These are phyloP conservation scores for Tolypocladium capitatum DNA, from an alignment of 2,329 filamentous ascomycete species.

Conservation along the genomic window DNA sequence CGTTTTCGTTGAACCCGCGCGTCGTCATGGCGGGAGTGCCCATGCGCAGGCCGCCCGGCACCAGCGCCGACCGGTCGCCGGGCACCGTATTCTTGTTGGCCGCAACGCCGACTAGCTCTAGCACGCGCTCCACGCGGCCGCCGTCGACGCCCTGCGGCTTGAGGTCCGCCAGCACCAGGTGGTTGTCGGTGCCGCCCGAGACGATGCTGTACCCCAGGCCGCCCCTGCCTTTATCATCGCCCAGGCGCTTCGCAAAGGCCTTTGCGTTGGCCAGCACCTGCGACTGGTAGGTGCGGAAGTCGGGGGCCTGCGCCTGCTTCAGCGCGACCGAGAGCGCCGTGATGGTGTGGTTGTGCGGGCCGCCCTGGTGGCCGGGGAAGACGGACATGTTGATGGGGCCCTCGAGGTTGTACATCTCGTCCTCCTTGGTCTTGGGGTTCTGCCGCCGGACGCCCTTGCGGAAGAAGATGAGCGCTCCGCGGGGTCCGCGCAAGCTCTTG, in stretches of 20 bases:
- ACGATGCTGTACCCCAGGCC: conserved; percentile 80
- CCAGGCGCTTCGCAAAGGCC: conserved; percentile 59
- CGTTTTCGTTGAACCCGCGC: conserved; percentile 75
- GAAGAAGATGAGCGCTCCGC: conserved; percentile 98
- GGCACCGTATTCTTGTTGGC: conserved; percentile 99
- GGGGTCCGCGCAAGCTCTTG: conserved; percentile 89
- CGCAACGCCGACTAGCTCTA: conserved; percentile 90
- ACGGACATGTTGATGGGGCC: conserved; percentile 89
- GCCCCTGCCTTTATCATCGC: conserved; percentile 57
- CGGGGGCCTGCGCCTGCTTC: conserved; percentile 78
- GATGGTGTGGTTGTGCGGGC: conserved; percentile 98
- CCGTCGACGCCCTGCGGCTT: conserved; percentile 83
- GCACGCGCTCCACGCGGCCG: conserved; percentile 74
- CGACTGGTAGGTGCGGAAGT: conserved; percentile 88
- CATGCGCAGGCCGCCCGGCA: conserved; percentile 85
- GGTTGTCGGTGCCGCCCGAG: conserved; percentile 91
- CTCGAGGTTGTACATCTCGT: conserved; percentile 83
- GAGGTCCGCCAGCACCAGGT: conserved; percentile 84
- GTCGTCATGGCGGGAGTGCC: conserved; percentile 97
- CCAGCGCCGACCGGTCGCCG: conserved; percentile 84
- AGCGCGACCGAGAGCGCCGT: conserved; percentile 87
- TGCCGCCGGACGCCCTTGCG: conserved; percentile 77
- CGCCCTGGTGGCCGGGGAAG: conserved; percentile 95
- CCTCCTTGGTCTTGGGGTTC: conserved; percentile 73
- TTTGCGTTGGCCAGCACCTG: conserved; percentile 86